Evolutionary conservation across 352 stramenopile genomes (phyloP).

Genomic region (Globisporangium echinulatum): DNA sequence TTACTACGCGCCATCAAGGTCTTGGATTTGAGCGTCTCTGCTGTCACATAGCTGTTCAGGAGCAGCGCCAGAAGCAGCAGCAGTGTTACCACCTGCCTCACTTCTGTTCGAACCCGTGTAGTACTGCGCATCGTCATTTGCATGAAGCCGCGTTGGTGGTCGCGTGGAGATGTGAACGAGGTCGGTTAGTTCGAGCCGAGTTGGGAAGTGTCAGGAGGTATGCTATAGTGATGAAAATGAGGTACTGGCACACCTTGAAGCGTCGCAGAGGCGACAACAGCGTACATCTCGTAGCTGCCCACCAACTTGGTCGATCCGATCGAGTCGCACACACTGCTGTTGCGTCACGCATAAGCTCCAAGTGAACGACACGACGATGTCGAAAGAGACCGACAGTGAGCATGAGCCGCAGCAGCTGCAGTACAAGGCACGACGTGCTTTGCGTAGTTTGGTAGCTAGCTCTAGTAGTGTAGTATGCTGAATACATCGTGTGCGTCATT

Average conservation of each 20-base stretch:
- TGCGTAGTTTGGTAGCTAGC: neutral
- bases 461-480: neutral
- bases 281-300: neutral
- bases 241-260: neutral
- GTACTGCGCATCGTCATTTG: neutral
- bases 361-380: conserved; percentile 28
- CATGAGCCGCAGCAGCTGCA: conserved; percentile 79
- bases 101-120: neutral
- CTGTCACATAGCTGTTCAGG: neutral
- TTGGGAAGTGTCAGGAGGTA: neutral
- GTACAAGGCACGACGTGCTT: conserved; percentile 56
- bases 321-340: neutral
- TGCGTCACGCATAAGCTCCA: neutral
- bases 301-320: neutral
- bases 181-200: too few relatives aligned
- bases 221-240: neutral
- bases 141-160: neutral
- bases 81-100: neutral
- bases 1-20: conserved; percentile 41
- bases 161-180: neutral
- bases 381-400: conserved; percentile 82
- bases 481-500: neutral
- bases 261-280: neutral
- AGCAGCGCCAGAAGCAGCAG: neutral
- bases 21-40: conserved; percentile 9